Percentiles rank a stretch among this genome's conserved stretches.
These are phyloP conservation scores for Prototheca wickerhamii DNA, from an alignment of 163 green algal species.

Conservation along the genomic window DNA sequence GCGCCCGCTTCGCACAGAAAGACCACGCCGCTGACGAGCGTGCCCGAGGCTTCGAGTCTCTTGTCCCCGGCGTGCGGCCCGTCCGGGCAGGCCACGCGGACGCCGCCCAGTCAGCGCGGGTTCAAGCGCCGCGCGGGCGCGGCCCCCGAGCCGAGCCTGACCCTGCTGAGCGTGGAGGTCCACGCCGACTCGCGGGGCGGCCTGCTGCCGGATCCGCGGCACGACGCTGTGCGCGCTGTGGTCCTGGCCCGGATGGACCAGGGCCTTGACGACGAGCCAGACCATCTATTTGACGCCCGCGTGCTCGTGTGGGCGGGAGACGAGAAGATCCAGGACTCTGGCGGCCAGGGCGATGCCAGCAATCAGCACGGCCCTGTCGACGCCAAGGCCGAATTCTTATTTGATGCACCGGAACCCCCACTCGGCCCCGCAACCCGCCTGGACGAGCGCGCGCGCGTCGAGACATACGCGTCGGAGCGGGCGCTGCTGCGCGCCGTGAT, in stretches of 20 bases:
- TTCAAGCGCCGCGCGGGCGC: constrained; percentile 43
- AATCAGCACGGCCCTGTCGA: too few relatives aligned
- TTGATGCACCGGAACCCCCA: too few relatives aligned
- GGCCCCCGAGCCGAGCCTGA: constrained; percentile 64
- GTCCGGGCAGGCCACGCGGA: constrained; percentile 7
- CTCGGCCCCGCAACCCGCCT: too few relatives aligned
- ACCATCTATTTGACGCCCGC: too few relatives aligned
- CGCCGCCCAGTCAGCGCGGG: constrained; percentile 46
- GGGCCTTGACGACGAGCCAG: too few relatives aligned
- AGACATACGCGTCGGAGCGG: constrained; percentile 40
- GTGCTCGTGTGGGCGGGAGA: constrained; percentile 31
- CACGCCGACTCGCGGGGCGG: constrained; percentile 54
- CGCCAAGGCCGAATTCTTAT: too few relatives aligned
- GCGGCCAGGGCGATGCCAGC: too few relatives aligned
- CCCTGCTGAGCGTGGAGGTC: constrained; percentile 70
- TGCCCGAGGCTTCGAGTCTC: too few relatives aligned
- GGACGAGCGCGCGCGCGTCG: constrained; percentile 20
- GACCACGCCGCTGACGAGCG: too few relatives aligned
- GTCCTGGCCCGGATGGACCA: constrained; percentile 51
- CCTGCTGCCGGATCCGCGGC: constrained; percentile 73
- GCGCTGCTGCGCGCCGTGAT: constrained; percentile 57
- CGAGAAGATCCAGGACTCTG: background rate
- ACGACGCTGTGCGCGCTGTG: constrained; percentile 61
- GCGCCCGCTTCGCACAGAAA: too few relatives aligned
- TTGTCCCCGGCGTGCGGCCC: too few relatives aligned